Evolutionary conservation across 2,329 filamentous ascomycete species (phyloP).

Genomic region (Didymella glomerata): DNA sequence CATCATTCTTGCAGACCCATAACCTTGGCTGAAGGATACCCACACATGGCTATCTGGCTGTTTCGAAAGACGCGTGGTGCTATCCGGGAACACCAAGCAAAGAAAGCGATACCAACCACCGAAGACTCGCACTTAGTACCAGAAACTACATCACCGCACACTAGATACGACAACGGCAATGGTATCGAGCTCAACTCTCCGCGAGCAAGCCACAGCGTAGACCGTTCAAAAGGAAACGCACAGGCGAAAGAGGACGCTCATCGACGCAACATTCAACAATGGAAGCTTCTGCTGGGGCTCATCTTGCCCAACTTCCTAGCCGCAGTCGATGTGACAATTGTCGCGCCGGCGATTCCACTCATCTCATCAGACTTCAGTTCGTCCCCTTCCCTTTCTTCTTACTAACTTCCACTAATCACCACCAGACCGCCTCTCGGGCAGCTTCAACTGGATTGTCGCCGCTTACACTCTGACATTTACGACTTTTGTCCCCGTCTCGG

Average conservation of each 20-base stretch:
- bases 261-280: constrained; percentile 58
- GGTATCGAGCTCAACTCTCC: constrained; percentile 9
- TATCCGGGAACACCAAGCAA: constrained; percentile 31
- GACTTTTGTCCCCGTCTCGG: constrained; percentile 72
- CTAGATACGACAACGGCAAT: constrained; percentile 3
- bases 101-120: constrained; percentile 31
- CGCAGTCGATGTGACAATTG: constrained; percentile 70
- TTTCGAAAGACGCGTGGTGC: constrained; percentile 41
- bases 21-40: background rate
- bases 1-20: background rate
- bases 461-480: constrained; percentile 73
- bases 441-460: constrained; percentile 69
- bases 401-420: constrained; percentile 7
- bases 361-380: constrained; percentile 71
- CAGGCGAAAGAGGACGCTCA: constrained; percentile 25
- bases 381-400: background rate
- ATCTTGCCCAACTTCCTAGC: constrained; percentile 69
- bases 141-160: constrained; percentile 17
- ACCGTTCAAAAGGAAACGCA: constrained; percentile 15
- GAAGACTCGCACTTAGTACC: constrained; percentile 39
- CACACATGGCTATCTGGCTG: constrained; percentile 25
- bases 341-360: constrained; percentile 66
- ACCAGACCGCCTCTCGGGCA: constrained; percentile 63
- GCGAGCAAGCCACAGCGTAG: constrained; percentile 6
- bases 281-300: constrained; percentile 67